Conservation (phyloP, 1,139 yeast genomes). For the Debaryomyces nepalensis region DNA sequence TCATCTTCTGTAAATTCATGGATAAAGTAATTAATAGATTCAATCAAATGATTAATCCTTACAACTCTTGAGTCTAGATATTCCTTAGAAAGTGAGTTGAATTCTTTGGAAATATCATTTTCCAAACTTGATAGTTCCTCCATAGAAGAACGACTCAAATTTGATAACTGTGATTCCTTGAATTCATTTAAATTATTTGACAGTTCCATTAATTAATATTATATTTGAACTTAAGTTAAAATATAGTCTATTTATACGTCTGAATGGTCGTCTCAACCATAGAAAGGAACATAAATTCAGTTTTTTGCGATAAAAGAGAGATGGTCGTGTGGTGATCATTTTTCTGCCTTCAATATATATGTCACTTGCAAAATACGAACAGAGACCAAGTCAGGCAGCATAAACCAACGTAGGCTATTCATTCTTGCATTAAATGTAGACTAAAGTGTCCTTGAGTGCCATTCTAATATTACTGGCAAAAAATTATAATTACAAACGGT, state of each 20-base stretch:
- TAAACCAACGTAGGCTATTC: no score
- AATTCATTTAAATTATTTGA: constrained; percentile 6
- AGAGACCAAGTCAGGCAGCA: no score
- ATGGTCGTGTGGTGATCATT: constrained; percentile 5
- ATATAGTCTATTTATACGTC: not conserved
- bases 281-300: not conserved
- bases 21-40: constrained; percentile 32
- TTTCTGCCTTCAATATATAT: no score
- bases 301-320: constrained; percentile 10
- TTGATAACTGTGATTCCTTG: constrained; percentile 11
- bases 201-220: constrained; percentile 9
- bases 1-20: constrained; percentile 35
- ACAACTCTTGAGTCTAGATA: constrained; percentile 38
- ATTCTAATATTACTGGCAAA: no score
- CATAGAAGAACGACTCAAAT: constrained; percentile 25
- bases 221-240: constrained; percentile 1
- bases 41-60: constrained; percentile 37
- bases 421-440: no score
- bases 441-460: no score
- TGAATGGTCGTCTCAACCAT: not conserved
- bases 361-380: no score
- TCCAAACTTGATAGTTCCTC: constrained; percentile 39
- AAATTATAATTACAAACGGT: not conserved
- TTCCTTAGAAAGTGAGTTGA: constrained; percentile 31
- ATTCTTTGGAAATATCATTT: constrained; percentile 35